These are phyloP conservation scores for Orbilia brochopaga DNA, from an alignment of 2,329 filamentous ascomycete genomes.

Conservation along the genomic window DNA sequence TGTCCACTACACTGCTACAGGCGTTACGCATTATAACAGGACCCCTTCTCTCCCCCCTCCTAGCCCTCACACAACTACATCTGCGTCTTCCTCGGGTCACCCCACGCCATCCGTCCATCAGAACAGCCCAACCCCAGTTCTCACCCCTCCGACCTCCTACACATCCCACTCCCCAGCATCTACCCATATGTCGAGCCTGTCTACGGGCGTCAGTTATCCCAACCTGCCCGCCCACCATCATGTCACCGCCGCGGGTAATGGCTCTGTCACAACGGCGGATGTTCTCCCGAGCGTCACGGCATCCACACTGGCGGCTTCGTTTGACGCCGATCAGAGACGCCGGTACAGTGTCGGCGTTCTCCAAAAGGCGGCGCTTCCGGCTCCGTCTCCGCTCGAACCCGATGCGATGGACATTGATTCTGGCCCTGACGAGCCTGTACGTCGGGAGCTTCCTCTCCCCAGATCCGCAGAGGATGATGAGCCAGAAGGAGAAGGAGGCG, in stretches of 20 bases:
- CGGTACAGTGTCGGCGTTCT: constrained; percentile 72
- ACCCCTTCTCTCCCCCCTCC: constrained; percentile 43
- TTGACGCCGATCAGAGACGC: constrained; percentile 68
- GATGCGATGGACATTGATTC: constrained; percentile 56
- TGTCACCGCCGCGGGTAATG: constrained; percentile 61
- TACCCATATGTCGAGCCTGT: constrained; percentile 51
- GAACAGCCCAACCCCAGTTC: constrained; percentile 49
- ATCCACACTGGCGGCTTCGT: constrained; percentile 72
- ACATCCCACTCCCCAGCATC: constrained; percentile 52
- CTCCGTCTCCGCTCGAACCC: constrained; percentile 1
- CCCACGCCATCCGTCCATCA: constrained; percentile 48
- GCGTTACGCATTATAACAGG: constrained; percentile 31
- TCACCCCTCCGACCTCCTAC: constrained; percentile 48
- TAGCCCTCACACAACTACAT: constrained; percentile 28
- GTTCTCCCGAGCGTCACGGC: constrained; percentile 70
- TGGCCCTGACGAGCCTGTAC: constrained; percentile 37
- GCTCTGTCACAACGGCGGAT: constrained; percentile 65
- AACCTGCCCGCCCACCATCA: constrained; percentile 69
- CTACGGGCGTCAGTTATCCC: constrained; percentile 69
- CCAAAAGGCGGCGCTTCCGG: constrained; percentile 64
- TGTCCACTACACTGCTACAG: constrained; percentile 44
- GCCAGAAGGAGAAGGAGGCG: constrained; percentile 2
- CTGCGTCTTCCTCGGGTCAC: constrained; percentile 30
- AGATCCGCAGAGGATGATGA: constrained; percentile 3
- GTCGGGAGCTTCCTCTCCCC: constrained; percentile 21